Conservation (phyloP, 1,284 basidiomycete genomes). For the Leccinum pallidistipes region DNA sequence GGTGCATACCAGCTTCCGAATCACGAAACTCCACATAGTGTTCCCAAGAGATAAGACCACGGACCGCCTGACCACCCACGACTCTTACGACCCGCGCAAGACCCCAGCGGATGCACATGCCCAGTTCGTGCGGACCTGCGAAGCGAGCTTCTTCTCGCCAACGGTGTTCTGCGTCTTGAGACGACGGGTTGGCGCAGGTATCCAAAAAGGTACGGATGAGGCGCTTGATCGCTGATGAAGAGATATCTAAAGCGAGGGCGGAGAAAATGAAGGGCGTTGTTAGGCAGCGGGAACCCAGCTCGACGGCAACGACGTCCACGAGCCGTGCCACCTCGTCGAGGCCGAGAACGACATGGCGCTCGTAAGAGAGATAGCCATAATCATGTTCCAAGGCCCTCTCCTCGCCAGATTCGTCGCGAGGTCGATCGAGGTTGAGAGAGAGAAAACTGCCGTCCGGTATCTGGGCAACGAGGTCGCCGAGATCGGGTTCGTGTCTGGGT, state of each 20-base stretch:
- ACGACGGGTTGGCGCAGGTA: slow-evolving; percentile 48
- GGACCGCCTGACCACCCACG: slow-evolving; percentile 63
- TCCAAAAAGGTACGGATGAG: slow-evolving; percentile 76
- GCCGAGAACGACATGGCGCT: slow-evolving; percentile 72
- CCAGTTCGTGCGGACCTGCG: slow-evolving; percentile 82
- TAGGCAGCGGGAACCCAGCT: slow-evolving; percentile 73
- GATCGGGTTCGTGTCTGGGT: slow-evolving; percentile 33
- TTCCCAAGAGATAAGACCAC: slow-evolving; percentile 78
- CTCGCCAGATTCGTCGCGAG: slow-evolving; percentile 37
- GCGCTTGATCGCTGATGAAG: slow-evolving; percentile 64
- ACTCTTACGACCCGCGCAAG: slow-evolving; percentile 70
- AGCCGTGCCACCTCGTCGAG: slow-evolving; percentile 73
- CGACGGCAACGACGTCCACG: slow-evolving; percentile 67
- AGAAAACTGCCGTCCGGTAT: slow-evolving; percentile 67
- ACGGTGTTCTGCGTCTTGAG: slow-evolving; percentile 48
- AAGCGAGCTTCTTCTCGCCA: slow-evolving; percentile 82
- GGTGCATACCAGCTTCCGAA: slow-evolving; percentile 67
- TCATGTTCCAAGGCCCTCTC: slow-evolving; percentile 42
- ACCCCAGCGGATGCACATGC: slow-evolving; percentile 86
- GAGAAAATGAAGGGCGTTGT: slow-evolving; percentile 90
- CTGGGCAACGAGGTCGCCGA: slow-evolving; percentile 37
- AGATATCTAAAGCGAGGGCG: slow-evolving; percentile 81
- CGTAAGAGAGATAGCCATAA: slow-evolving; percentile 73
- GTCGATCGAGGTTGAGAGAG: slow-evolving; percentile 55
- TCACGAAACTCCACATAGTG: slow-evolving; percentile 76